phyloP scores from a whole-genome alignment of 208 protist species.

The Endotrypanum monterogeii region DNA sequence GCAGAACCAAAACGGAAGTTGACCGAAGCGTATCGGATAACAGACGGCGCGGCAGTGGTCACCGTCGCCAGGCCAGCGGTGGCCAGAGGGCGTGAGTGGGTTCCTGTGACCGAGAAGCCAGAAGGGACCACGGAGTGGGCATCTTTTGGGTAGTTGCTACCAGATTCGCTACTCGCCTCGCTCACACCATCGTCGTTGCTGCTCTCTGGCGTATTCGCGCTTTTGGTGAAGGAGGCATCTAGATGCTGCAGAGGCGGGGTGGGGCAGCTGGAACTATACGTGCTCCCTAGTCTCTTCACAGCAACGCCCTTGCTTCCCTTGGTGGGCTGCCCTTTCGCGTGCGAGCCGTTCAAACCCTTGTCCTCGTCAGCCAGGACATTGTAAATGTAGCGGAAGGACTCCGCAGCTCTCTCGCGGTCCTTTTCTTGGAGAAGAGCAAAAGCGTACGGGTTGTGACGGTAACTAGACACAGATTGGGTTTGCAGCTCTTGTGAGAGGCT shows the following conservation, averaged over 20 bases:
- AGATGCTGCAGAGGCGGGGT: background rate
- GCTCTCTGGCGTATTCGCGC: constrained; percentile 14
- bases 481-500: background rate
- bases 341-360: background rate
- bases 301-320: background rate
- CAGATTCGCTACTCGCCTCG: constrained; percentile 41
- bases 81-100: constrained; percentile 7
- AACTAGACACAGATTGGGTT: constrained; percentile 15
- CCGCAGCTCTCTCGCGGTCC: constrained; percentile 17
- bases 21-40: constrained; percentile 79
- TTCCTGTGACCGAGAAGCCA: constrained; percentile 22
- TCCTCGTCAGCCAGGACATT: constrained; percentile 7
- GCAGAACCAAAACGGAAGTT: constrained; percentile 88
- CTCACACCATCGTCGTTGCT: constrained; percentile 53
- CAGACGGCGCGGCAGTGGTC: constrained; percentile 9
- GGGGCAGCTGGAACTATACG: constrained; percentile 7
- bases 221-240: background rate
- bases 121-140: background rate
- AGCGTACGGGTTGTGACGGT: constrained; percentile 57
- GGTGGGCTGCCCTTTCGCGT: constrained; percentile 1
- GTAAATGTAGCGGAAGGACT: constrained; percentile 32
- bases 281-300: constrained; percentile 1
- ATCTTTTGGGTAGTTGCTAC: constrained; percentile 19
- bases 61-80: background rate
- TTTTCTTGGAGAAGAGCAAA: constrained; percentile 28